Percentiles rank a stretch among this genome's conserved stretches.
Conservation (phyloP, 176 grass and related monocot genomes). For the Zoysia japonica region DNA sequence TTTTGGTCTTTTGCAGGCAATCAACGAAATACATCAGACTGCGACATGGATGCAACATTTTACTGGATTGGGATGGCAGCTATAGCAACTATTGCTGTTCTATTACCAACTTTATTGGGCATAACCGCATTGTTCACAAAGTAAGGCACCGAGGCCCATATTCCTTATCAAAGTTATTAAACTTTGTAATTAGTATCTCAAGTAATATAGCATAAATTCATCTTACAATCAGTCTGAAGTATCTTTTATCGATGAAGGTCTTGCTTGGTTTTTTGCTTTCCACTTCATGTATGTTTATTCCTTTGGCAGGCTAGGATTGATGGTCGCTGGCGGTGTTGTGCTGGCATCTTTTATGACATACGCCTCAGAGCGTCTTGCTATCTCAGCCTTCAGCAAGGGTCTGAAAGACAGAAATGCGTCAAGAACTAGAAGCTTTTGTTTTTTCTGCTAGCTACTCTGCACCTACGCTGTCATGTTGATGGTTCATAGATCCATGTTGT, state of each 20-base stretch:
- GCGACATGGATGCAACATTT: constrained; percentile 47
- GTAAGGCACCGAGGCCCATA: constrained; percentile 38
- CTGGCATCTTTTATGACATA: constrained; percentile 72
- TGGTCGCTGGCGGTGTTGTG: constrained; percentile 59
- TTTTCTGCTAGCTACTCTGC: constrained; percentile 28
- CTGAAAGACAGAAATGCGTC: constrained; percentile 48
- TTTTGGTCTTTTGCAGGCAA: constrained; percentile 54
- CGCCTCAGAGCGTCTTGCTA: constrained; percentile 66
- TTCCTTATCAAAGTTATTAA: not conserved
- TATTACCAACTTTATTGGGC: constrained; percentile 65
- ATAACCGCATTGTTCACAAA: constrained; percentile 84
- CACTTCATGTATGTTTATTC: constrained; percentile 19
- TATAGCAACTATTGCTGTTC: constrained; percentile 61
- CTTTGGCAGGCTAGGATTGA: constrained; percentile 71
- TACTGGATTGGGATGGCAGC: constrained; percentile 77
- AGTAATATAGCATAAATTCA: not conserved
- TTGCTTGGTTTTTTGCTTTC: constrained; percentile 3
- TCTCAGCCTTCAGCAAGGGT: constrained; percentile 67
- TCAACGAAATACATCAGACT: constrained; percentile 59
- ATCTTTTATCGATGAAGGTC: not conserved
- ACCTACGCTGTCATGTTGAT: constrained; percentile 20
- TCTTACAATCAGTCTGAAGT: not conserved
- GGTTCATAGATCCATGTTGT: constrained; percentile 32
- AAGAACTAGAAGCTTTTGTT: constrained; percentile 54
- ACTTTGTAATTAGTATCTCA: not conserved